Evolutionary conservation across 257 asterid genomes (phyloP), one percentile per base, ranked within the genome.

Genomic region (Nicotiana otophora): DNA sequence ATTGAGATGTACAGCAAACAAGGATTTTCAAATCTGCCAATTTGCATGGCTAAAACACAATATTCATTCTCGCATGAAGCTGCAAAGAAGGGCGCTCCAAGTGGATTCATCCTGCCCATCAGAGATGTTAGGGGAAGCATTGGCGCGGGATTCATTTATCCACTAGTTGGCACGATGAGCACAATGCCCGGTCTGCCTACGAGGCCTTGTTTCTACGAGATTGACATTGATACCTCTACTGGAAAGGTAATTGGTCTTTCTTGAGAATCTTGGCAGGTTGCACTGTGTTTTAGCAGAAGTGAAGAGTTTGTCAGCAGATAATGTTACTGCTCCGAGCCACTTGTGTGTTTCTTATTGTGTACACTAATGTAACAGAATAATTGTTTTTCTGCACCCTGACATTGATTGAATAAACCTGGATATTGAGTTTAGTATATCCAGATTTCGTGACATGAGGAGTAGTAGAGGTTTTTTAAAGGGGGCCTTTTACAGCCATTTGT

Each of bases 121-220:
- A 91, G 99, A 84, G 99, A 96, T 72, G 94, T 96, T 2, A 84
- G 98, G 83, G 98, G 85, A 12, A 96, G 99, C 88, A 94, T 96
- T 51, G 99, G 98, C 33, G 99, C 99, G 5, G 98, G 99, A 54
- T 96, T 96, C 89, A 93, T 94, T 81, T 96, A 93, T 82, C 99
- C 98, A 69, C 84, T 93, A 76, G 98, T 96, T 12, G 99, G 99
- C 62, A 94, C 98, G 0, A 96, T 94, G 99, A 94, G 98, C 84
- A 96, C 99, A 9, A 96, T 96, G 99, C 99, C 99, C 33, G 99
- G 99, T 62, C 90, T 96, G 26, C 98, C 98, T 0, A 96, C 99
- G 19, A 87, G 99, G 87, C 99, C 99, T 84, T 92, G 98, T 95
- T 96, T 96, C 81, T 96, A 94, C 12, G 98, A 94, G 82, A 94